These are phyloP conservation scores for Drechslera avenae DNA, from an alignment of 2,329 filamentous ascomycete genomes.

Conservation along the genomic window DNA sequence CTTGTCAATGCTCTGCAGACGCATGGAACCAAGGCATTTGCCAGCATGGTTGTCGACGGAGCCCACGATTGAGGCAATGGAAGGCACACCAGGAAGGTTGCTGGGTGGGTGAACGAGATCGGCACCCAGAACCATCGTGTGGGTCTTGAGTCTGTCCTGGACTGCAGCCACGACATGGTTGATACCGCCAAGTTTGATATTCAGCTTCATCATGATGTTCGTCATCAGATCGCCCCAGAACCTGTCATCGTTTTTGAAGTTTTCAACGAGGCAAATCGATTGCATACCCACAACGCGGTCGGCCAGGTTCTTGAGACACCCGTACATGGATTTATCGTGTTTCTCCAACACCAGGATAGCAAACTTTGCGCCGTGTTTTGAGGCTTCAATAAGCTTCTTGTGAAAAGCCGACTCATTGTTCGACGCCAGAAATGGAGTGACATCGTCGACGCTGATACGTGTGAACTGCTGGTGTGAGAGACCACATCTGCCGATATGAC, in stretches of 20 bases:
- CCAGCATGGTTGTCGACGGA: slow-evolving; percentile 41
- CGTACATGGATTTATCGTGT: no score
- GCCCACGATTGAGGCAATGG: slow-evolving; percentile 51
- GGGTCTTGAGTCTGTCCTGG: no score
- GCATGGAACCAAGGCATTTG: slow-evolving; percentile 46
- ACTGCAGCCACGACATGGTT: slow-evolving; percentile 23
- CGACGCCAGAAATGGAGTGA: no score
- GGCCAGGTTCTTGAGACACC: no score
- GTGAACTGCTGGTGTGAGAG: no score
- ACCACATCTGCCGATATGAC: no score
- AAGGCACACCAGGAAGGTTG: slow-evolving; percentile 32
- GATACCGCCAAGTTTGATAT: slow-evolving; percentile 32
- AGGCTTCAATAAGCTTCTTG: no score
- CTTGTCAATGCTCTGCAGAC: slow-evolving; percentile 33
- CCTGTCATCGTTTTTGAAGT: not conserved
- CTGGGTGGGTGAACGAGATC: slow-evolving; percentile 39
- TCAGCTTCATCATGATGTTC: slow-evolving; percentile 36
- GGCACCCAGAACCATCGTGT: slow-evolving; percentile 1
- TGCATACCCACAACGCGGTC: slow-evolving; percentile 24
- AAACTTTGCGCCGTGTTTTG: no score
- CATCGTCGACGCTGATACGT: no score
- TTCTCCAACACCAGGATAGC: no score
- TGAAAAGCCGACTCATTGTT: no score
- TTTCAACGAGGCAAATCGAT: slow-evolving; percentile 17
- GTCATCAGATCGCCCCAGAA: slow-evolving; percentile 15